phyloP scores from a whole-genome alignment of 1,139 yeast genomes.

The Suhomyces anneliseae region DNA sequence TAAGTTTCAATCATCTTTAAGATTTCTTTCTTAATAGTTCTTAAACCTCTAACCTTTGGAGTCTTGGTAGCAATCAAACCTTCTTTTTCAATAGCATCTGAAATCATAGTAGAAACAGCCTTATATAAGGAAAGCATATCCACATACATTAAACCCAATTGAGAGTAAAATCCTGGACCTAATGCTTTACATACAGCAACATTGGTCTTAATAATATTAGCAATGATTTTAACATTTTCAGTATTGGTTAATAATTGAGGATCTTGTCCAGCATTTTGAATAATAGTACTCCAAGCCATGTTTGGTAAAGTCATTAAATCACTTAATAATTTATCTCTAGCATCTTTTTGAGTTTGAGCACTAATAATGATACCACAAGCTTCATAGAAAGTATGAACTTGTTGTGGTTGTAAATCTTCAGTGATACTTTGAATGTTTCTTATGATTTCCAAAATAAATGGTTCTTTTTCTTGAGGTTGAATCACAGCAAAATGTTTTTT shows the following conservation, averaged over 20 bases:
- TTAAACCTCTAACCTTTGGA: constrained; percentile 90
- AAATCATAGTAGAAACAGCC: constrained; percentile 89
- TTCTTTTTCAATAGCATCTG: constrained; percentile 73
- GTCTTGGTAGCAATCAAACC: constrained; percentile 92
- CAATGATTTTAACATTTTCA: constrained; percentile 88
- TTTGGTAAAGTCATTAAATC: constrained; percentile 92
- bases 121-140: constrained; percentile 88
- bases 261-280: constrained; percentile 83
- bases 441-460: constrained; percentile 89
- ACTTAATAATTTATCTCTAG: constrained; percentile 69
- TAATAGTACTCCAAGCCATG: constrained; percentile 90
- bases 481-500: constrained; percentile 90
- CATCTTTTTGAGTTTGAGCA: constrained; percentile 66
- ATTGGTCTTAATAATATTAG: constrained; percentile 90
- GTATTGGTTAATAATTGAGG: constrained; percentile 81
- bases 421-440: constrained; percentile 81
- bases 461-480: constrained; percentile 86
- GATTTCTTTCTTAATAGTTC: constrained; percentile 95
- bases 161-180: constrained; percentile 90
- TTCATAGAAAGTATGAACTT: constrained; percentile 95
- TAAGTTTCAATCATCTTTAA: constrained; percentile 87
- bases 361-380: constrained; percentile 95
- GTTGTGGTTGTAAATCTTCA: constrained; percentile 93
- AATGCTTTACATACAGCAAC: constrained; percentile 91
- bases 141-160: constrained; percentile 79